Percentiles rank a stretch among this genome's conserved stretches.
Conservation (phyloP, 371 early-diverging fungal species). For the Circinella umbellata region DNA sequence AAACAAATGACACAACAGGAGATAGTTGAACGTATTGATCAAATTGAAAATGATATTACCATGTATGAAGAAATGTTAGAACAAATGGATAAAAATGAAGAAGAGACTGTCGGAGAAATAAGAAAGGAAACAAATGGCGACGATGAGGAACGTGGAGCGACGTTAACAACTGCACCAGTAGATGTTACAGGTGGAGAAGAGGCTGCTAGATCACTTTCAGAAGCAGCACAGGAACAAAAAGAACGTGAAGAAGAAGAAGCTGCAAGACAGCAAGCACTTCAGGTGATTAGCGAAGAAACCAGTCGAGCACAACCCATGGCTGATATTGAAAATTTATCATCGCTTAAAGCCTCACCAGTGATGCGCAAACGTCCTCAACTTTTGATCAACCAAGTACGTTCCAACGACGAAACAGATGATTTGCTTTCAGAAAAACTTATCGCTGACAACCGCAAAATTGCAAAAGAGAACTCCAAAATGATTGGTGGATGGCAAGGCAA, state of each 20-base stretch:
- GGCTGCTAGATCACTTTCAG: constrained; percentile 2
- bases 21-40: constrained; percentile 55
- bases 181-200: not conserved
- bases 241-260: constrained; percentile 31
- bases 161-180: not conserved
- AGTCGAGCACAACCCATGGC: constrained; percentile 25
- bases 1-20: constrained; percentile 47
- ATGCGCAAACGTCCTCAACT: constrained; percentile 52
- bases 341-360: constrained; percentile 29
- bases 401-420: constrained; percentile 48
- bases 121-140: not conserved
- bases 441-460: constrained; percentile 61
- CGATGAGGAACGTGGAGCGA: not conserved
- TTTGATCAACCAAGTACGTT: constrained; percentile 46
- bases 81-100: constrained; percentile 26
- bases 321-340: constrained; percentile 25
- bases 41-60: constrained; percentile 54
- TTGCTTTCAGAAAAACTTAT: constrained; percentile 56
- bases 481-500: constrained; percentile 45
- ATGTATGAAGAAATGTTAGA: constrained; percentile 53
- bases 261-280: constrained; percentile 47
- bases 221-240: constrained; percentile 24
- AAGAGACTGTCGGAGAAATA: constrained; percentile 14
- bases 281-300: constrained; percentile 38
- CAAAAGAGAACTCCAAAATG: constrained; percentile 53